Conservation (phyloP, 2,329 filamentous ascomycete genomes). For the Talaromyces islandicus region DNA sequence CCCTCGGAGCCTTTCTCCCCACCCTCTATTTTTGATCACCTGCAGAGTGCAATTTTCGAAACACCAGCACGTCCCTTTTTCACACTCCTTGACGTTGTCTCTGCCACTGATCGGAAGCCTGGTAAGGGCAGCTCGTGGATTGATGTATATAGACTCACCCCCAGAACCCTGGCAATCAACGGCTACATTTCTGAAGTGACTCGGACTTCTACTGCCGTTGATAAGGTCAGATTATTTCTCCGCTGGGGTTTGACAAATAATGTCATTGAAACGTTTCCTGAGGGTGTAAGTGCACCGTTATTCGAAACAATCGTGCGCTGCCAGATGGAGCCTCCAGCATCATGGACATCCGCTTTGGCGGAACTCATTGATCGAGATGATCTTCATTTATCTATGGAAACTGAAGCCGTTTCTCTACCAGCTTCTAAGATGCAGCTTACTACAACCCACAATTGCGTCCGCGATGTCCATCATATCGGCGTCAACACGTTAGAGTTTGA, state of each 20-base stretch:
- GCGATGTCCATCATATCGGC: constrained; percentile 76
- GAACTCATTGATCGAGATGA: constrained; percentile 76
- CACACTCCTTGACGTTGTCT: constrained; percentile 46
- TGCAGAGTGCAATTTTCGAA: constrained; percentile 36
- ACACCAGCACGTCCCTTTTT: constrained; percentile 36
- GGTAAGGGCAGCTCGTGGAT: constrained; percentile 27
- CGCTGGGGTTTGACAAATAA: constrained; percentile 57
- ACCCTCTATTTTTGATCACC: constrained; percentile 55
- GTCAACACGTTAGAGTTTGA: constrained; percentile 43
- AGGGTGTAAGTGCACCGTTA: constrained; percentile 72
- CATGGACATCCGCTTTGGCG: constrained; percentile 67
- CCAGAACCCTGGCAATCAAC: constrained; percentile 65
- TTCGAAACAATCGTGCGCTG: constrained; percentile 80
- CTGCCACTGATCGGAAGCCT: constrained; percentile 22
- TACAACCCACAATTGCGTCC: constrained; percentile 59
- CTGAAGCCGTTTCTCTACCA: constrained; percentile 34
- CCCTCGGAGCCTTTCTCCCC: constrained; percentile 49
- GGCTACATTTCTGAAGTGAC: constrained; percentile 58
- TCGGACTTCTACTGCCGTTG: constrained; percentile 45
- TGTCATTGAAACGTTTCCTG: constrained; percentile 76
- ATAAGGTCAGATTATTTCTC: constrained; percentile 69
- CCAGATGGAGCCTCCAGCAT: constrained; percentile 71
- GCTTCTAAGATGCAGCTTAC: constrained; percentile 29
- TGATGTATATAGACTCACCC: constrained; percentile 43
- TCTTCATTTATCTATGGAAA: constrained; percentile 60